Base-by-base conservation (phyloP, 2,329 filamentous ascomycete genomes). In the Pseudomassariella vexata region DNA sequence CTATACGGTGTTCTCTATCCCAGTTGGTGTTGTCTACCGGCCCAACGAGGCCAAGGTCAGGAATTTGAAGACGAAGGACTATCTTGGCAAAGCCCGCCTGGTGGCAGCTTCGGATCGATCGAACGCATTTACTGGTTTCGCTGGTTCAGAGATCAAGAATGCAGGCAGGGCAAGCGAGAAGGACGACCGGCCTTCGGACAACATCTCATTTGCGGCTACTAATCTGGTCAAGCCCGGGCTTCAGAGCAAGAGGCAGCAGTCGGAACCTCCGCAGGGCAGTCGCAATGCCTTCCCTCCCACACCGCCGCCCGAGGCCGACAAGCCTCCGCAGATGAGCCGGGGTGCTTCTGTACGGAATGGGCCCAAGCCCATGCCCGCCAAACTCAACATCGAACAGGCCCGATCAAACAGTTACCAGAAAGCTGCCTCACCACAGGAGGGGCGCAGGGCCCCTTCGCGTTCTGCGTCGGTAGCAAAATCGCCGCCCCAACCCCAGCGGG, bases 41-140 rank as follows among this genome's bases (percentile, higher is more conserved):
- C 92, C 92, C 15, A 96, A 95, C 55, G 89, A 94, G 51, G 89
- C 92, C 42, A 98, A 98, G 62, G 92, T 98, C 45, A 94, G 94
- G 62, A 98, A 98, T 52, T 68, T 98, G 50, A 95, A 95, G 68
- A 86, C 88, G 15, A 96, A 96, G 57, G 89, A 98, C 55, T 98
- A 98, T 50, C 78, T 98, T 4, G 92, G 92, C 39, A 95, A 95
- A 60, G 88, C 92, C n/a, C 78, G 87, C 38, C 69, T 98, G 20
- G 85, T 98, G 7, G 92, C 92, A 16, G 85, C 89, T 17, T 85
- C 86, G 2, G 87, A 94, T 50, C 74, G 82, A 34, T 65, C 74
- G 42, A 90, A 89, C 58, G 82, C 79, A 17, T 92, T 86, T 49
- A 90, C 83, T 26, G 86, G 86, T 26, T 90, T 89, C 56, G 70